Evolutionary conservation across 495 filamentous ascomycete species (phyloP).

Genomic region (Aspergillus incahuasiensis): DNA sequence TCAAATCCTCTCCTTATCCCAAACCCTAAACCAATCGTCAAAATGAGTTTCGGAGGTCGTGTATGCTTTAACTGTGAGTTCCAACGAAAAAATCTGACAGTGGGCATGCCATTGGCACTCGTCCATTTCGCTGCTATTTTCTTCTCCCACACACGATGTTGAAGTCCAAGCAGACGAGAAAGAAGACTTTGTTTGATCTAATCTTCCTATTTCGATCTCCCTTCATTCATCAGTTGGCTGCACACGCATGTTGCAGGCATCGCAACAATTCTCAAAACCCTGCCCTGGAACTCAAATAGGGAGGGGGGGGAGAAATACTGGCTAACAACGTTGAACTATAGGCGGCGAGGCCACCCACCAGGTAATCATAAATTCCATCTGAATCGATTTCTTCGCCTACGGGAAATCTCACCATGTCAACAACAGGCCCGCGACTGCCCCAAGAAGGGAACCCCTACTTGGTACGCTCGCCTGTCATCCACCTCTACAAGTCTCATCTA

Average conservation of each 20-base stretch:
- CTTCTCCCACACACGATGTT: not conserved
- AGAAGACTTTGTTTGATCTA: not conserved
- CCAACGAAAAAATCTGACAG: conserved; percentile 10
- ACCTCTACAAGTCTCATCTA: conserved; percentile 18
- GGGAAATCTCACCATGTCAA: conserved; percentile 20
- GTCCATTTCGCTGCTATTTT: not conserved
- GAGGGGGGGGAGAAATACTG: conserved; percentile 2
- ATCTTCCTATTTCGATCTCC: conserved; percentile 11
- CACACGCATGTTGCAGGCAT: not conserved
- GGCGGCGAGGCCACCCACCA: conserved; percentile 75
- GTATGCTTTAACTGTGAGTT: conserved; percentile 81
- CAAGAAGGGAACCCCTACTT: conserved; percentile 86
- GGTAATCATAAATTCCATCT: conserved; percentile 33
- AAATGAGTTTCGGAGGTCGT: conserved; percentile 54
- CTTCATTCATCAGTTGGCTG: not conserved
- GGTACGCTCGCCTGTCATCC: conserved; percentile 46
- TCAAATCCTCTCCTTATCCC: conserved; percentile 8
- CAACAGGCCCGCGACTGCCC: conserved; percentile 86
- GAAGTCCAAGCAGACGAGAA: conserved; percentile 1
- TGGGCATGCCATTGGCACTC: not conserved
- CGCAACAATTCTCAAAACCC: not conserved
- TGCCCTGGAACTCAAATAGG: not conserved
- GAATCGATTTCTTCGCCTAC: not conserved
- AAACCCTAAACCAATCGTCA: conserved; percentile 14
- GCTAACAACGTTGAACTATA: conserved; percentile 34